Evolutionary conservation across 805 yeast species (phyloP).

Genomic region (Dipodascus geniculatus): DNA sequence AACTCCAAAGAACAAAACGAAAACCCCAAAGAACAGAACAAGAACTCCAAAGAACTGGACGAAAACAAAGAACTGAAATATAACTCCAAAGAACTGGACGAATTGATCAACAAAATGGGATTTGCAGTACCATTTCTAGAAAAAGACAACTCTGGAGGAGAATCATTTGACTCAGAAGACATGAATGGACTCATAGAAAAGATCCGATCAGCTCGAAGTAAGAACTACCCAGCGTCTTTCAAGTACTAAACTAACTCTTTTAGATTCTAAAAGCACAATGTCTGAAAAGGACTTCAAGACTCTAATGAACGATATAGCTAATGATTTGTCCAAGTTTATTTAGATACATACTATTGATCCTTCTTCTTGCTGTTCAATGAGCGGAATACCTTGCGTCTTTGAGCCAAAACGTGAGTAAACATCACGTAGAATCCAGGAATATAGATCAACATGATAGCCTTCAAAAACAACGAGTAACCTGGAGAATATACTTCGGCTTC

Average conservation of each 20-base stretch:
- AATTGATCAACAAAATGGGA: not conserved
- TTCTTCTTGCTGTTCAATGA: slow-evolving; percentile 17
- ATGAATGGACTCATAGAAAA: slow-evolving; percentile 1
- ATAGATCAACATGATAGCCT: slow-evolving; percentile 50
- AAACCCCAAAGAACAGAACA: slow-evolving; percentile 8
- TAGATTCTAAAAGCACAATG: not conserved
- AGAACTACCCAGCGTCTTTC: not conserved
- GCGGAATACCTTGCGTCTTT: slow-evolving; percentile 58
- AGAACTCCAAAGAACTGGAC: not conserved
- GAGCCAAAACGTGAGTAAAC: slow-evolving; percentile 79
- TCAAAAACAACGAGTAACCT: slow-evolving; percentile 43
- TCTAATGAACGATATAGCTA: slow-evolving; percentile 1
- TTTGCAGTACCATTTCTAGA: not conserved
- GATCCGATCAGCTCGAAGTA: not conserved
- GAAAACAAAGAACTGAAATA: not conserved
- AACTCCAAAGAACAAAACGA: slow-evolving; percentile 7
- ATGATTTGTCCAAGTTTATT: not conserved
- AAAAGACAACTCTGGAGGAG: not conserved
- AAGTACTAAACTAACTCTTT: not conserved
- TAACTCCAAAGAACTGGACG: not conserved
- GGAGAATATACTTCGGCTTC: slow-evolving; percentile 40
- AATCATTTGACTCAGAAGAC: slow-evolving; percentile 4
- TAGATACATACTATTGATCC: slow-evolving; percentile 2
- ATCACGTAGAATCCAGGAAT: slow-evolving; percentile 80
- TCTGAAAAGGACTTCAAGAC: not conserved